Conservation (phyloP, 1,284 basidiomycete genomes). For the Hymenochaete sp. region DNA sequence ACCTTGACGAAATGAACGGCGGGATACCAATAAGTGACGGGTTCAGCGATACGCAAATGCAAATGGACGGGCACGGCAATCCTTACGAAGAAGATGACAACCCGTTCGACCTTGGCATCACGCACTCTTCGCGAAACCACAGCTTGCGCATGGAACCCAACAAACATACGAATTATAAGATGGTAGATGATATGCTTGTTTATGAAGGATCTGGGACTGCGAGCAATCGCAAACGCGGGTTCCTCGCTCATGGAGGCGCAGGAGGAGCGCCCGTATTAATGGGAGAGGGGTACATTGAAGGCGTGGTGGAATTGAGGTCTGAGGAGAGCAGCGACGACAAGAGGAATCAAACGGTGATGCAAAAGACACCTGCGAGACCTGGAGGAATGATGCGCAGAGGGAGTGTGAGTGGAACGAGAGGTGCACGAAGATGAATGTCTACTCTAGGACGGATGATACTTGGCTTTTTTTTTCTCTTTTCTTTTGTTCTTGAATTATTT, state of each 20-base stretch:
- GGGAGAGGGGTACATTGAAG: conserved; percentile 55
- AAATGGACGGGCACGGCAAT: no score
- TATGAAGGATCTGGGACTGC: no score
- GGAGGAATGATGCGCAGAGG: background rate
- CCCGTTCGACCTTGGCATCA: no score
- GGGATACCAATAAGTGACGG: conserved; percentile 36
- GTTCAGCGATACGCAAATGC: conserved; percentile 45
- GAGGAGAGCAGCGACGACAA: conserved; percentile 18
- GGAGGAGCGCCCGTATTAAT: conserved; percentile 60
- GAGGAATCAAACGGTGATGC: no score
- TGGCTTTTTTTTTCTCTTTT: background rate
- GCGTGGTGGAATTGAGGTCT: conserved; percentile 27
- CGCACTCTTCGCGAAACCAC: no score
- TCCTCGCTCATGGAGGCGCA: conserved; percentile 64
- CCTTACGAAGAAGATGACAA: no score
- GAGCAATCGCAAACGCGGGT: conserved; percentile 44
- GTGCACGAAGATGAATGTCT: background rate
- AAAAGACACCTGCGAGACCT: no score
- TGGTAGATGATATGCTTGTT: no score
- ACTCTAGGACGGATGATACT: no score
- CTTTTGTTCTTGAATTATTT: background rate
- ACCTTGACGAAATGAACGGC: conserved; percentile 27
- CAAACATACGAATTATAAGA: no score
- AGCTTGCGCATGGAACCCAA: no score
- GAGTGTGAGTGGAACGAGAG: background rate